Percentiles rank a stretch among this genome's conserved stretches.
Evolutionary conservation across 1,284 basidiomycete genomes (phyloP).

Genomic region (Blastosporella zonata): DNA sequence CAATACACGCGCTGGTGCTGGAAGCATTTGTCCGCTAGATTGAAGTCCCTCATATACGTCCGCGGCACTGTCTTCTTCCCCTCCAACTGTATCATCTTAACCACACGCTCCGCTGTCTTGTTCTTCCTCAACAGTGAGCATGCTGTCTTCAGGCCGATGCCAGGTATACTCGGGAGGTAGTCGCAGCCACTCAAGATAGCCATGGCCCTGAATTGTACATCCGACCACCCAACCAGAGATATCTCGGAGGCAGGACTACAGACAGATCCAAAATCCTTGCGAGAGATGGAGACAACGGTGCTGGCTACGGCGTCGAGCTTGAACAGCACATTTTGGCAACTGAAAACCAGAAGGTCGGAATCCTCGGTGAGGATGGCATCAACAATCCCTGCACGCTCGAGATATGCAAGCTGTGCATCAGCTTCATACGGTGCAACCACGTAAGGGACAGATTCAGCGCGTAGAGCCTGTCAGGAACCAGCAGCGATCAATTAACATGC

Average conservation of each 20-base stretch:
- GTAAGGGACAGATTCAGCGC: constrained; percentile 77
- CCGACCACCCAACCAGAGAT: constrained; percentile 86
- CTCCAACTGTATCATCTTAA: constrained; percentile 80
- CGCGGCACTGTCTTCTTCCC: constrained; percentile 83
- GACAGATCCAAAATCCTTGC: constrained; percentile 73
- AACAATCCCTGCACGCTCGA: constrained; percentile 82
- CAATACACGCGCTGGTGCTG: constrained; percentile 93
- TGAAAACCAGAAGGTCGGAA: constrained; percentile 97
- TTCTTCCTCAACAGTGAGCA: constrained; percentile 79
- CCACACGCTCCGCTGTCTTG: constrained; percentile 84
- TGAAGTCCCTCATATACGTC: constrained; percentile 72
- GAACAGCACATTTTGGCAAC: constrained; percentile 84
- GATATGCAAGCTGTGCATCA: constrained; percentile 93
- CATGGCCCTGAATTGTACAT: constrained; percentile 90
- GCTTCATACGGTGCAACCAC: constrained; percentile 99
- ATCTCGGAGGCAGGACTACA: constrained; percentile 53
- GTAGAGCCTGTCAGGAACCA: constrained; percentile 66
- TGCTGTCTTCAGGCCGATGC: constrained; percentile 96
- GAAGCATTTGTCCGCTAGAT: constrained; percentile 89
- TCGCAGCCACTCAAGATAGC: constrained; percentile 98
- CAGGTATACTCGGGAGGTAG: constrained; percentile 91
- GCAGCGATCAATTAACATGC: constrained; percentile 3
- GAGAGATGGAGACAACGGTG: constrained; percentile 79
- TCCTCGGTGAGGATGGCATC: constrained; percentile 97
- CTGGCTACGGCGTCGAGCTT: constrained; percentile 79